Evolutionary conservation across 306 rosid genomes (phyloP).

Genomic region (Carpinus viminea): DNA sequence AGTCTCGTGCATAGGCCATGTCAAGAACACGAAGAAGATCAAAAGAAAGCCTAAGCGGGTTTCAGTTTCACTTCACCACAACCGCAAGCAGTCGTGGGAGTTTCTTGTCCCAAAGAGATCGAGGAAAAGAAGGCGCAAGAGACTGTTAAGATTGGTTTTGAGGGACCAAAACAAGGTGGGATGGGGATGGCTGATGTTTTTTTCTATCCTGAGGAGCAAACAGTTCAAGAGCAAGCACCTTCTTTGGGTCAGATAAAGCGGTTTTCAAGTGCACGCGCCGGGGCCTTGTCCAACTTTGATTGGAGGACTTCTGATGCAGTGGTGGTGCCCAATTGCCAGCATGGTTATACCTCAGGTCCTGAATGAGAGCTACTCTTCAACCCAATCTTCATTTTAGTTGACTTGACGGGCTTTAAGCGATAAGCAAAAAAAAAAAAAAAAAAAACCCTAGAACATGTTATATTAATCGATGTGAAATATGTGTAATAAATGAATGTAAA

Average conservation of each 20-base stretch:
- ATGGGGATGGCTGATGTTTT: not conserved
- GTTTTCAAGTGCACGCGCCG: conserved; percentile 15
- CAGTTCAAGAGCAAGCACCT: conserved; percentile 2
- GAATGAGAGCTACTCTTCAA: not conserved
- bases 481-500: too few species aligned
- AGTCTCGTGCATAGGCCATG: conserved; percentile 68
- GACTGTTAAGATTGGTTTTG: conserved; percentile 26
- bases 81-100: not conserved
- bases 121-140: conserved; percentile 23
- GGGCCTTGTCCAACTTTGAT: conserved; percentile 17
- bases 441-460: too few species aligned
- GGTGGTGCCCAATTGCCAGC: not conserved
- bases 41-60: conserved; percentile 17
- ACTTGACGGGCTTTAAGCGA: too few species aligned
- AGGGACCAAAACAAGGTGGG: not conserved
- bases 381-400: too few species aligned
- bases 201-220: not conserved
- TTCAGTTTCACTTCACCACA: not conserved
- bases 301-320: not conserved
- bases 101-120: conserved; percentile 19
- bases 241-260: conserved; percentile 22
- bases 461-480: too few species aligned
- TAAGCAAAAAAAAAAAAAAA: too few species aligned
- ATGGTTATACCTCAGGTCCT: too few species aligned
- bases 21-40: conserved; percentile 33